Conservation (phyloP, 306 rosid genomes). For the Lithocarpus polystachyus region DNA sequence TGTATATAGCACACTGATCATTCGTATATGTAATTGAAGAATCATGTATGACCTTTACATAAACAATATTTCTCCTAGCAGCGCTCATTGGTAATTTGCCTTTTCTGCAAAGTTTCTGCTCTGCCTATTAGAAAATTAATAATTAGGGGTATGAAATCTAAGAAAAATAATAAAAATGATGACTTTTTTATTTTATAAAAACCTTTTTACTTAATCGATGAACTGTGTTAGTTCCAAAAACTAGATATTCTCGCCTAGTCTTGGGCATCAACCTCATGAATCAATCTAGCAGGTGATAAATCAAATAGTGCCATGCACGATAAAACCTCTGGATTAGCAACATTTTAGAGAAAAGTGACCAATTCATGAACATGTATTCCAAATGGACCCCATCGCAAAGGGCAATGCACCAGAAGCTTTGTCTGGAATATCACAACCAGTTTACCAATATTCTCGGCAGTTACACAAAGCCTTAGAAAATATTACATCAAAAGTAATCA, state of each 20-base stretch:
- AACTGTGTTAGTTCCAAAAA: slow-evolving; percentile 2
- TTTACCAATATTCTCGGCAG: slow-evolving; percentile 22
- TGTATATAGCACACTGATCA: too few species aligned
- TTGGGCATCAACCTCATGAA: background rate
- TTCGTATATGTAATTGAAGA: too few species aligned
- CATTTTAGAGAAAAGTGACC: background rate
- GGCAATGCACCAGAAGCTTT: slow-evolving; percentile 5
- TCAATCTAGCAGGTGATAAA: background rate
- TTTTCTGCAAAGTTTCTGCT: too few species aligned
- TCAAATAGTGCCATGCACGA: slow-evolving; percentile 1
- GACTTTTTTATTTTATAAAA: background rate
- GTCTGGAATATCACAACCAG: slow-evolving; percentile 15
- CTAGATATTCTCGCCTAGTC: slow-evolving; percentile 7
- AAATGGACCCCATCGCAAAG: slow-evolving; percentile 1
- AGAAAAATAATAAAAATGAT: background rate
- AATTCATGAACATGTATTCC: slow-evolving; percentile 7
- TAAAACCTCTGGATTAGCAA: slow-evolving; percentile 10
- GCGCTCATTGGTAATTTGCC: too few species aligned
- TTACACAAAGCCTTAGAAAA: background rate
- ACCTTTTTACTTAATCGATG: background rate
- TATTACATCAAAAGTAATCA: background rate
- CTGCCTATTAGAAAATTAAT: too few species aligned
- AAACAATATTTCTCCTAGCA: too few species aligned
- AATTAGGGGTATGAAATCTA: background rate
- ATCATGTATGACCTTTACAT: too few species aligned